Evolutionary conservation across 2,329 filamentous ascomycete species (phyloP), one percentile per base, ranked within the genome.

Genomic region (Colletotrichum theobromicola): DNA sequence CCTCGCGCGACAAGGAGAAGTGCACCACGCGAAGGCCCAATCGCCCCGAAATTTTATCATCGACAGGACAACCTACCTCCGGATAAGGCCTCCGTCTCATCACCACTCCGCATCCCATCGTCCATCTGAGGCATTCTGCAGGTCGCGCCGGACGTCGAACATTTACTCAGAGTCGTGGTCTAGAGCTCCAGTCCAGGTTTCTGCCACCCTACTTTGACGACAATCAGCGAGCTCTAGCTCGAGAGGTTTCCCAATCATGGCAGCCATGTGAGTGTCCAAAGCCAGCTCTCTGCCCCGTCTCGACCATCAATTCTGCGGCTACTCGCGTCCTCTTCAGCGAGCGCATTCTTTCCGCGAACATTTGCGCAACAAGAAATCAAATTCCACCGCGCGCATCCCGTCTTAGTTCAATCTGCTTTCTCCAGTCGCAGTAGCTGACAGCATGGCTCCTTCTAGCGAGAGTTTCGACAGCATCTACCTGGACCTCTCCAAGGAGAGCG

Each of bases 381-480:
- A 26, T 8, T 26, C 7, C n/a, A 32, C 58, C 67, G 46, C 42
- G 26, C 35, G 4, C 57, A 26, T 21, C 18, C 50, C 28, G 15
- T 37, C n/a, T 50, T 50, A n/a, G n/a, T 50, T 50, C 42, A 50
- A 21, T 13, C 30, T 18, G 24, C 24, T n/a, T 69, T 50, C 18
- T 13, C 13, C 61, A 63, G 26, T 26, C 10, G 21, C 61, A 42
- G 7, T 26, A 30, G 57, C 72, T 75, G 28, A 75, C 72, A 24
- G 30, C 18, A 72, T 63, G 60, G 65, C 70, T 55, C 69, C 67
- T 53, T 65, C 16, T 75, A 93, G 91, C 79, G 97, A 99, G 91
- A 97, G 94, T 82, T 99, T 99, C 86, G 96, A 98, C 83, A 95
- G 95, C 86, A 98, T 98, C 87, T 96, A 97, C 86, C 92, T 99